Percentiles rank a stretch among this genome's conserved stretches.
Conservation (phyloP, 2,329 filamentous ascomycete species). For the Penicillium sp. region DNA sequence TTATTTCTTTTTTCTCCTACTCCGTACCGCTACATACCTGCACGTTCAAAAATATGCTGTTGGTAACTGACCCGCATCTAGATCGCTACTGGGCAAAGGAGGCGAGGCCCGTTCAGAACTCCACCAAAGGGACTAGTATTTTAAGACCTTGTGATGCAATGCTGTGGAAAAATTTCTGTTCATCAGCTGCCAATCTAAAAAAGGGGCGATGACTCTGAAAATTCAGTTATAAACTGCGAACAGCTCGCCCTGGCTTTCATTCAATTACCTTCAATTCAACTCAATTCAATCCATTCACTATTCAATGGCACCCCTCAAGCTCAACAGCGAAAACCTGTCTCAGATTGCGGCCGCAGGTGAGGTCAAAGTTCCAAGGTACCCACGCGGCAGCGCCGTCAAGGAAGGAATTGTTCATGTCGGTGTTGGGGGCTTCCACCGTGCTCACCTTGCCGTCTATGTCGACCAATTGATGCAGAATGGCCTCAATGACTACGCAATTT, state of each 20-base stretch:
- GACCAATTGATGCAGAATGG: conserved; percentile 50
- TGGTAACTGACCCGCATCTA: neutral
- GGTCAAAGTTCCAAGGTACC: conserved; percentile 46
- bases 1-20: neutral
- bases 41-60: neutral
- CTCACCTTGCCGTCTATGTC: conserved; percentile 55
- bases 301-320: conserved; percentile 37
- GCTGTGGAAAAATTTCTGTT: neutral
- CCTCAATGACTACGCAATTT: conserved; percentile 51
- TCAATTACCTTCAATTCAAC: neutral
- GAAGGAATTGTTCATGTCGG: conserved; percentile 58
- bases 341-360: conserved; percentile 36
- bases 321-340: conserved; percentile 41
- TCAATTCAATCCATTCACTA: conserved; percentile 19
- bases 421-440: conserved; percentile 57
- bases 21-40: neutral
- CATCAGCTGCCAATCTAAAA: neutral
- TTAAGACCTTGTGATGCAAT: neutral
- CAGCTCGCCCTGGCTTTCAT: neutral
- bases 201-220: neutral
- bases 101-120: neutral
- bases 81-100: neutral
- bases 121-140: neutral
- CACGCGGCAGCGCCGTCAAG: conserved; percentile 47
- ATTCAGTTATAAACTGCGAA: neutral